Evolutionary conservation across 2,329 filamentous ascomycete species (phyloP), one percentile per base, ranked within the genome.

Genomic region (Aspergillus caelatus): DNA sequence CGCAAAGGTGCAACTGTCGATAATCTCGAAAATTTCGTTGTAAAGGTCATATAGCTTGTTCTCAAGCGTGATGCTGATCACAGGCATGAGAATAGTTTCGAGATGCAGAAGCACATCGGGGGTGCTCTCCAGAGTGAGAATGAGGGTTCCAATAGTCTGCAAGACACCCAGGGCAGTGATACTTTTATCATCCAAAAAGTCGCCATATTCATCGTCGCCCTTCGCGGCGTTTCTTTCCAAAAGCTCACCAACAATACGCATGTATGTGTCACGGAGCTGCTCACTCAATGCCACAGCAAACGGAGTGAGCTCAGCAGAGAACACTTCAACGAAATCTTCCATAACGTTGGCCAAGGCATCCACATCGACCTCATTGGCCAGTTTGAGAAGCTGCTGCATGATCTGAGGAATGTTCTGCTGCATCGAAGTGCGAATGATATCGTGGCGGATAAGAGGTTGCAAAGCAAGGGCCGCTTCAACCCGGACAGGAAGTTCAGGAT

Each of bases 251-350:
- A 99, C 90, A 68, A 99, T 97, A 62, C 95, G 88, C 69, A 99
- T 85, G 73, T 99, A 99, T 0, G 95, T 99, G 74, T 99, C 95
- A 50, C 94, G 90, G 55, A 99, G 84, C 79, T 99, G 95, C 80
- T 98, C 94, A 74, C 93, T 97, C 4, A 99, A 84, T 5, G 95
- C 95, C 36, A 99, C 94, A 12, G 95, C 95, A 73, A 99, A 99
- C 3, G 95, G 95, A 7, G 95, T 98, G 54, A 99, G 86, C 77
- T 99, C 95, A 3, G 93, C 87, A n/a, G 95, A 94, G 75, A 99
- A 99, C 2, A 98, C 94, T 78, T 99, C 95, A 53, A 99, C 95
- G 75, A 99, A 99, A 75, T 99, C 95, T 79, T 99, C 95, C 95
- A 99, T 99, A 45, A 99, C 95, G 74, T 98, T 98, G 26, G 95